Percentiles rank a stretch among this genome's conserved stretches.
These are phyloP conservation scores for Rhodotorula toruloides DNA, from an alignment of 768 basidiomycete genomes.

Conservation along the genomic window DNA sequence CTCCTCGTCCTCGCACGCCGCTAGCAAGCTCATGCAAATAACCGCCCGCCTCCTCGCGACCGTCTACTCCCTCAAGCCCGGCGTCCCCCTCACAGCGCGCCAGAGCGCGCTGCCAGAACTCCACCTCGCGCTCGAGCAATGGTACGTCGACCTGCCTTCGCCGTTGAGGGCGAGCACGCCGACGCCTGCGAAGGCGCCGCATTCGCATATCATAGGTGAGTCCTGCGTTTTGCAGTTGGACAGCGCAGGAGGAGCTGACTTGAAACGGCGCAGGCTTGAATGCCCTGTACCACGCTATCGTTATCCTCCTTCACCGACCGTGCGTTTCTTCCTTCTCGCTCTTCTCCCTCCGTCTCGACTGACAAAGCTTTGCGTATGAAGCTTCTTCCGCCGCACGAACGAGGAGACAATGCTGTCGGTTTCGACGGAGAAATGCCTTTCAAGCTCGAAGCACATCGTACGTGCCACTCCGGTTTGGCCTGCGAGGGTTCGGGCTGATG, in stretches of 20 bases:
- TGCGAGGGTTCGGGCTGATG: background rate
- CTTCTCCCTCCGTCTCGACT: too few relatives aligned
- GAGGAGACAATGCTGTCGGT: background rate
- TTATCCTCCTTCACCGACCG: background rate
- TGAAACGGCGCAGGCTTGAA: background rate
- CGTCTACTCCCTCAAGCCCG: slow-evolving; percentile 11
- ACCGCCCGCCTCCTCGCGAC: background rate
- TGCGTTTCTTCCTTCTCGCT: background rate
- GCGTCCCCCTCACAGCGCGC: background rate
- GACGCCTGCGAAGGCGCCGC: background rate
- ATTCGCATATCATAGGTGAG: slow-evolving; percentile 5
- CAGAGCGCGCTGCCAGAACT: slow-evolving; percentile 11
- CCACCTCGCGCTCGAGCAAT: slow-evolving; percentile 8
- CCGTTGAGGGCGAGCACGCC: slow-evolving; percentile 5
- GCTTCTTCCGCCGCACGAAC: background rate
- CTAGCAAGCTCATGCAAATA: background rate
- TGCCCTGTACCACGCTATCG: background rate
- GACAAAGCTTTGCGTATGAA: background rate
- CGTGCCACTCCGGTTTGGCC: background rate
- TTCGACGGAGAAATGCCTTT: background rate
- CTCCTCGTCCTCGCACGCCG: slow-evolving; percentile 5
- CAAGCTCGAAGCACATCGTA: background rate
- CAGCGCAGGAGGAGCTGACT: too few relatives aligned
- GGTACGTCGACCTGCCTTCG: slow-evolving; percentile 9
- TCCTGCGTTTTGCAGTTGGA: too few relatives aligned